Evolutionary conservation across 2,329 filamentous ascomycete species (phyloP).

Genomic region (Trichophyton verrucosum): DNA sequence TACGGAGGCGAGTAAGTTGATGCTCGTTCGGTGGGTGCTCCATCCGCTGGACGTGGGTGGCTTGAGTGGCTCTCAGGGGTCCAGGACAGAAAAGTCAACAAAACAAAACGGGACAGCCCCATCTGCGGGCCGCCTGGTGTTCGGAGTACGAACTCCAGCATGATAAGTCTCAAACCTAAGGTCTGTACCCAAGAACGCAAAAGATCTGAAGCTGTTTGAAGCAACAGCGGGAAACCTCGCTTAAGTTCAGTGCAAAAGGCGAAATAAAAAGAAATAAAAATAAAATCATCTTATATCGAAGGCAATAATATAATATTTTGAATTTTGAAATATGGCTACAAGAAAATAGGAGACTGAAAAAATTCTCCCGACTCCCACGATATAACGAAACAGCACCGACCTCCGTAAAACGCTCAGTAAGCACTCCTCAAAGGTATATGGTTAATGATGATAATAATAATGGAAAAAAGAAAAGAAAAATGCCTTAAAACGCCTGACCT

Average conservation of each 20-base stretch:
- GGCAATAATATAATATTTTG: no score
- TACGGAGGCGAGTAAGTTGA: neutral
- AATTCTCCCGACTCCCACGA: neutral
- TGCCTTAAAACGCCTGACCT: neutral
- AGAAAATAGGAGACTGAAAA: neutral
- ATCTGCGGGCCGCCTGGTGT: neutral
- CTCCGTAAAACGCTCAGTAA: neutral
- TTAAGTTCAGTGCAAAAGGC: neutral
- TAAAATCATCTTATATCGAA: neutral
- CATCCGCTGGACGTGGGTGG: neutral
- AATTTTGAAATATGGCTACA: neutral
- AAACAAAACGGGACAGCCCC: neutral
- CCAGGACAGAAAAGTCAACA: neutral
- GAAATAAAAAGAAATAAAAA: neutral
- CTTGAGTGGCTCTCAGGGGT: neutral
- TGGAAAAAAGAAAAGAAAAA: neutral
- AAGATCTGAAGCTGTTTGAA: no score
- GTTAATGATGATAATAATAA: neutral
- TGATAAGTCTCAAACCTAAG: neutral
- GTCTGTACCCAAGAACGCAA: no score
- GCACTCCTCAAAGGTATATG: neutral
- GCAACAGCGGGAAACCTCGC: neutral
- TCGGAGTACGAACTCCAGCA: neutral
- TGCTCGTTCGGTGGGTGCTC: neutral
- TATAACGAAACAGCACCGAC: neutral